Evolutionary conservation across 495 filamentous ascomycete genomes (phyloP).

Genomic region (Lichina pygmaea): DNA sequence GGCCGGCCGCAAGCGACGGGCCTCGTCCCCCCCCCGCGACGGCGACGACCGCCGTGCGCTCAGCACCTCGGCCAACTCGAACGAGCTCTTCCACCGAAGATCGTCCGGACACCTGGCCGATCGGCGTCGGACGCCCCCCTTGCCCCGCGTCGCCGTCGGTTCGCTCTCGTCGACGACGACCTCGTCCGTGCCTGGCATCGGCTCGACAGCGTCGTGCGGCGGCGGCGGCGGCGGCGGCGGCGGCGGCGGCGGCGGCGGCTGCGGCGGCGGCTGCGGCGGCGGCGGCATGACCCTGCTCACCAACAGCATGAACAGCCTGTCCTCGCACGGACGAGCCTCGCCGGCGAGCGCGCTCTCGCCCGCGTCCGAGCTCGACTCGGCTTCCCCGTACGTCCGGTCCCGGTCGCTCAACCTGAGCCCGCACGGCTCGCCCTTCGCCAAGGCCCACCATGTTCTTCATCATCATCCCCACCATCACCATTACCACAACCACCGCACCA

Average conservation of each 20-base stretch:
- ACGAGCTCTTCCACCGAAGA: conserved; percentile 39
- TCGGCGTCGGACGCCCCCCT: conserved; percentile 12
- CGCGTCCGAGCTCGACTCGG: conserved; percentile 24
- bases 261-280: no score
- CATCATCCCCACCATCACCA: conserved; percentile 5
- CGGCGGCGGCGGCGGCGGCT: conserved; percentile 23
- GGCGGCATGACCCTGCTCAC: conserved; percentile 32
- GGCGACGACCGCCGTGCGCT: not conserved
- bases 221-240: conserved; percentile 22
- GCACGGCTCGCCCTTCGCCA: conserved; percentile 3
- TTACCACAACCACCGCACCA: conserved; percentile 1
- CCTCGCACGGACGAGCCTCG: conserved; percentile 44
- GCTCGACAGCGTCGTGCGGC: conserved; percentile 36
- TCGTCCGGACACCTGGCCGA: conserved; percentile 2
- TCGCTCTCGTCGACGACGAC: conserved; percentile 19
- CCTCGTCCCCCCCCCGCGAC: conserved; percentile 41
- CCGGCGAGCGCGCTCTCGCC: conserved; percentile 42
- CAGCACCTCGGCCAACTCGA: conserved; percentile 11
- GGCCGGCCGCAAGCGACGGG: conserved; percentile 47
- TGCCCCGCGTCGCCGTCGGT: not conserved
- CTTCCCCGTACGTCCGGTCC: conserved; percentile 31
- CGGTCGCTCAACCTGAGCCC: conserved; percentile 34
- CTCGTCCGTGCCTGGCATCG: conserved; percentile 39
- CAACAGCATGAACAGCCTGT: conserved; percentile 47
- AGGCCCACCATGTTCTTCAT: conserved; percentile 3